Conservation (phyloP, 208 protist genomes). For the Acanthamoeba sp. region DNA sequence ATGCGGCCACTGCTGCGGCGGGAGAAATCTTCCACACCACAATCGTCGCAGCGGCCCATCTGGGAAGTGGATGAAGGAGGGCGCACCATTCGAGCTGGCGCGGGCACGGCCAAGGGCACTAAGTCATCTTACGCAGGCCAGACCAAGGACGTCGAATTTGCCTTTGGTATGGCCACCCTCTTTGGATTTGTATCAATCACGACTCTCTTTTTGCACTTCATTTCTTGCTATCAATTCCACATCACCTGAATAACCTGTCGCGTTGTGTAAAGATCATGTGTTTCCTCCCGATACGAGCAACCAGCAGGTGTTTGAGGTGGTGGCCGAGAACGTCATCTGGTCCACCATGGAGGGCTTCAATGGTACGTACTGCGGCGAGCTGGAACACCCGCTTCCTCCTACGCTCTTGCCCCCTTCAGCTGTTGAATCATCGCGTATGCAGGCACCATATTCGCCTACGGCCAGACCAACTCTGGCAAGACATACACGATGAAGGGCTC, state of each 20-base stretch:
- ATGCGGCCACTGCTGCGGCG: slow-evolving; percentile 10
- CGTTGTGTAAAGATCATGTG: slow-evolving; percentile 43
- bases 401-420: neutral
- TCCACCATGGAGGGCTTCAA: slow-evolving; percentile 64
- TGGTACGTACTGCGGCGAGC: neutral
- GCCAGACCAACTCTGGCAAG: slow-evolving; percentile 90
- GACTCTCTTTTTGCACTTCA: neutral
- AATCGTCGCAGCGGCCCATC: neutral
- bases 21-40: neutral
- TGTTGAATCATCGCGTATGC: neutral
- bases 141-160: slow-evolving; percentile 26
- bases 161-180: neutral
- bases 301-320: slow-evolving; percentile 51
- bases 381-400: neutral
- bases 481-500: slow-evolving; percentile 90
- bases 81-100: neutral
- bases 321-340: slow-evolving; percentile 28
- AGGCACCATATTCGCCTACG: slow-evolving; percentile 91
- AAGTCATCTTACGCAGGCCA: slow-evolving; percentile 23
- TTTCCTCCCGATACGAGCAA: neutral
- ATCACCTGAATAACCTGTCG: neutral
- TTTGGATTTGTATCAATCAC: neutral
- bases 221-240: neutral
- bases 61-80: slow-evolving; percentile 2
- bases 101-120: neutral